Evolutionary conservation across 768 basidiomycete species (phyloP), one percentile per base, ranked within the genome.

Genomic region (Sarcodon aspratus): DNA sequence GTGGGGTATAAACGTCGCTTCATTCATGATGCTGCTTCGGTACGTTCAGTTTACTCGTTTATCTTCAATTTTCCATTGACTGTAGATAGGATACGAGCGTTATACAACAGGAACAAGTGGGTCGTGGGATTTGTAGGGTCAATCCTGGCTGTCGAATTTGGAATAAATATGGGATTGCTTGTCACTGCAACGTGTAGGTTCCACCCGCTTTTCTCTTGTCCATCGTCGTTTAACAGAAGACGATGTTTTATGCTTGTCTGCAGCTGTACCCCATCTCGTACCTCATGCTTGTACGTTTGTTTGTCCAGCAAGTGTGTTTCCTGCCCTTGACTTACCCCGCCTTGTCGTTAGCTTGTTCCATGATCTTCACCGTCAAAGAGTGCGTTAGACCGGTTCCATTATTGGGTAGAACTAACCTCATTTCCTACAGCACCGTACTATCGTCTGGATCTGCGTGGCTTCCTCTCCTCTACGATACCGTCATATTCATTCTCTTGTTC

Each of bases 11-110:
- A 66, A 71, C 33, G 60, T 75, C 18, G 72, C 74, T 1, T 75
- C 70, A 3, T 52, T 78, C 13, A 79, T 81, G 77, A 79, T 81
- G 78, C 62, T 78, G 18, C 52, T 79, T 3, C 74, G 79, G 66
- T 69, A 51, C 57, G 65, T 35, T 10, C 44, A 10, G 11, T n/a
- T 18, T 13, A 7, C 31, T 15, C 5, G n/a, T 7, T 13, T 7
- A 7, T 44, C 1, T 15, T 35, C 11, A n/a, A 33, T 17, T 9
- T 27, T 27, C 21, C 21, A 27, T 27, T 27, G 21, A 27, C 21
- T 27, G 21, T 27, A 27, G 21, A 27, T 50, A 59, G 63, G 4
- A 56, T 70, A 10, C 55, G 58, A n/a, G 68, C 63, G 1, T 48
- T 65, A 37, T 70, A 67, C 36, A 47, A 48, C 17, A 21, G 45